Evolutionary conservation across 2,329 filamentous ascomycete genomes (phyloP).

Genomic region (Ophiostoma tasmaniense): DNA sequence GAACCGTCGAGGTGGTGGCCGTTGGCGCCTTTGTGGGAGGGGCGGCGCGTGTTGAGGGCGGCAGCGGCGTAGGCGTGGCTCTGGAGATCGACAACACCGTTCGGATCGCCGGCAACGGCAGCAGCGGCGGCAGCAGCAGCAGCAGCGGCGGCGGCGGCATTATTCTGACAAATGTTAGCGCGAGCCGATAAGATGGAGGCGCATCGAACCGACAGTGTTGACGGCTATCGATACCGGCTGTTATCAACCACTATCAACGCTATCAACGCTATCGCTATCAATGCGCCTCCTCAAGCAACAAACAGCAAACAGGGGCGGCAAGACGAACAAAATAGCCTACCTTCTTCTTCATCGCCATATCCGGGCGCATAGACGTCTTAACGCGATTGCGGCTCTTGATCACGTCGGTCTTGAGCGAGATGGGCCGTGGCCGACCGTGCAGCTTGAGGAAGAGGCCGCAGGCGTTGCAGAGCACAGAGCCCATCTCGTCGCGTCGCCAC

Average conservation of each 20-base stretch:
- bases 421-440: conserved; percentile 84
- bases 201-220: not conserved
- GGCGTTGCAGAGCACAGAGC: conserved; percentile 94
- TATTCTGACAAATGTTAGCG: conserved; percentile 13
- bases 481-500: conserved; percentile 94
- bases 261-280: no score
- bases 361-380: conserved; percentile 67
- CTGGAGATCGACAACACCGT: conserved; percentile 50
- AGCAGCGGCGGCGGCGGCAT: conserved; percentile 17
- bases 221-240: not conserved
- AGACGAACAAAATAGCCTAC: conserved; percentile 36
- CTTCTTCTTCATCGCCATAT: conserved; percentile 77
- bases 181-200: not conserved
- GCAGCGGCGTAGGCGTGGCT: conserved; percentile 45
- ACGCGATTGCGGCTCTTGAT: conserved; percentile 99
- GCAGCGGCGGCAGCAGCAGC: conserved; percentile 18
- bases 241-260: conserved; percentile 1
- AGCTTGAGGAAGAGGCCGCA: conserved; percentile 97
- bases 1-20: conserved; percentile 63
- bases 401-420: conserved; percentile 96
- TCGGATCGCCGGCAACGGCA: conserved; percentile 36
- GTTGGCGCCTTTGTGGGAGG: conserved; percentile 63
- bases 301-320: conserved; percentile 10
- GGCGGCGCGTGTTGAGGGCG: conserved; percentile 45
- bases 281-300: not conserved